phyloP scores from a whole-genome alignment of 768 basidiomycete species.

The Butyriboletus loyo region DNA sequence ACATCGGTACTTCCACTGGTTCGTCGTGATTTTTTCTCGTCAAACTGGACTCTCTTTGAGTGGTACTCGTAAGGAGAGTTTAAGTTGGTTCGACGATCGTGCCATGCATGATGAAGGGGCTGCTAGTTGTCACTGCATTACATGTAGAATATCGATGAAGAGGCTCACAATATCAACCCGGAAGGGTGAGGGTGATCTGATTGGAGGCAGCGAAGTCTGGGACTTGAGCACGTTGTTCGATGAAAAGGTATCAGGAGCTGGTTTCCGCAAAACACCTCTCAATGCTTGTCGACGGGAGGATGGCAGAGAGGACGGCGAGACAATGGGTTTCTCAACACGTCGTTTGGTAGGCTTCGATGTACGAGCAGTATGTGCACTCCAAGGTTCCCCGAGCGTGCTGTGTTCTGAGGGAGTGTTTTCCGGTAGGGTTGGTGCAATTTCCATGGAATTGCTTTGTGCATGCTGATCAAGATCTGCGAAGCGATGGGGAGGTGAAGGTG shows the following conservation, averaged over 20 bases:
- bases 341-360: conserved; percentile 9
- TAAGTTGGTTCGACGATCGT: conserved; percentile 23
- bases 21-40: conserved; percentile 3
- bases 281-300: background rate
- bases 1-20: conserved; percentile 22
- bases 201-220: conserved; percentile 17
- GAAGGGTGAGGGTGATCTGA: conserved; percentile 26
- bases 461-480: background rate
- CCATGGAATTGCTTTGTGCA: background rate
- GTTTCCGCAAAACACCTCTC: conserved; percentile 8
- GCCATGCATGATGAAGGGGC: conserved; percentile 32
- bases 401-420: background rate
- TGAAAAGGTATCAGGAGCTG: background rate
- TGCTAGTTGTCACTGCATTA: conserved; percentile 15
- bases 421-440: background rate
- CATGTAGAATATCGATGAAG: background rate
- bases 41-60: background rate
- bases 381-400: background rate
- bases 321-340: background rate
- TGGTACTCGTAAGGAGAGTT: background rate
- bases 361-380: background rate
- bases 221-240: background rate
- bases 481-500: background rate
- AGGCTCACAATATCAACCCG: conserved; percentile 25
- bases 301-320: background rate